phyloP scores from a whole-genome alignment of 139 green algal species.

The Haematococcus lacustris region DNA sequence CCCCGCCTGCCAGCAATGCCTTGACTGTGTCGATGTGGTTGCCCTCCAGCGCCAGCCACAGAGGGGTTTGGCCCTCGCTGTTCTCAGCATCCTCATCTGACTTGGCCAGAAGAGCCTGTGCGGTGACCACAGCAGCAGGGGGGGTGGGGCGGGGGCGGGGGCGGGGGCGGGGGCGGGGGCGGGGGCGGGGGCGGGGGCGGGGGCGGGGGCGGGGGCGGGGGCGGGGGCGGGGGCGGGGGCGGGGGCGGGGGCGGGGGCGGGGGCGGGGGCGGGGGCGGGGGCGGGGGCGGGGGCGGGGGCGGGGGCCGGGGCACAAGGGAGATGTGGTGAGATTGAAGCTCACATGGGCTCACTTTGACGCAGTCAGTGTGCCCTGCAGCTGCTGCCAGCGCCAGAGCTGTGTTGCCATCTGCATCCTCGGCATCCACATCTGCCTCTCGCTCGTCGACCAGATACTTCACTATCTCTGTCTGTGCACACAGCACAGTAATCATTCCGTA shows the following conservation, averaged over 20 bases:
- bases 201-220: too few relatives aligned
- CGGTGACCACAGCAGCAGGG: too few relatives aligned
- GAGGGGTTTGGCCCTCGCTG: not conserved
- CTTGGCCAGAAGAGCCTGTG: slow-evolving; percentile 5
- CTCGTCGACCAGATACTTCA: not conserved
- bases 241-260: too few relatives aligned
- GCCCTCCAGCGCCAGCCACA: not conserved
- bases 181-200: too few relatives aligned
- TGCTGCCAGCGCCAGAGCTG: not conserved
- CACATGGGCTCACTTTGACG: not conserved
- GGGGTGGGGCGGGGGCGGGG: too few relatives aligned
- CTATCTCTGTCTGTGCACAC: not conserved
- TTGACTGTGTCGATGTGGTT: not conserved
- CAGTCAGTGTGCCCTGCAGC: not conserved
- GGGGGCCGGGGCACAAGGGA: not conserved
- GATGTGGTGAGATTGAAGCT: not conserved
- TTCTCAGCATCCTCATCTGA: slow-evolving; percentile 4
- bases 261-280: too few relatives aligned
- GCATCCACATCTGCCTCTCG: not conserved
- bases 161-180: too few relatives aligned
- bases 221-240: too few relatives aligned
- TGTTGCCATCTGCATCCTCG: not conserved
- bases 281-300: too few relatives aligned
- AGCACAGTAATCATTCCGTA: too few relatives aligned
- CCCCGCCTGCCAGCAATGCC: not conserved